A percentile compares a stretch with the other conserved stretches of the same genome.
These are phyloP conservation scores for Chenopodium berlandieri DNA, from an alignment of 148 eudicot species.

Conservation along the genomic window DNA sequence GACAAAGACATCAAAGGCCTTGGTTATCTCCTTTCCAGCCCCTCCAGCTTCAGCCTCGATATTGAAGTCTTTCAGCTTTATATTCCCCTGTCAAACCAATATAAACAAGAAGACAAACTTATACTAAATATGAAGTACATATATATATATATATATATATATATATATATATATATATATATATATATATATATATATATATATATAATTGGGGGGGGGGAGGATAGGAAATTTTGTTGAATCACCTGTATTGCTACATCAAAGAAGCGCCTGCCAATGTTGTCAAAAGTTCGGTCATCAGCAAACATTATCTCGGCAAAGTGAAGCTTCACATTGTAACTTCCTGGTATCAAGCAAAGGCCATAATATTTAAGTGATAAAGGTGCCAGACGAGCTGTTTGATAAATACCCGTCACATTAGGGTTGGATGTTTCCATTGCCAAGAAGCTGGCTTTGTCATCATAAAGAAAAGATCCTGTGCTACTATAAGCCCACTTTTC, in stretches of 20 bases:
- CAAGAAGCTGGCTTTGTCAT: constrained; percentile 27
- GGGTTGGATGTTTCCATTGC: constrained; percentile 30
- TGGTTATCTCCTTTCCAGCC: constrained; percentile 40
- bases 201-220: too few relatives aligned
- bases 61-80: constrained; percentile 51
- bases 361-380: constrained; percentile 69
- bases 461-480: constrained; percentile 50
- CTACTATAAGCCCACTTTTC: constrained; percentile 79
- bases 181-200: too few relatives aligned
- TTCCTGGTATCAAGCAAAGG: constrained; percentile 56
- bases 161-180: too few relatives aligned
- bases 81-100: constrained; percentile 40
- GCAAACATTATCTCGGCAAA: constrained; percentile 64
- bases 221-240: not conserved
- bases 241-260: constrained; percentile 58
- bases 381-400: constrained; percentile 66
- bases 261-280: constrained; percentile 61
- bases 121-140: not conserved
- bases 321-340: constrained; percentile 64
- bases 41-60: constrained; percentile 62
- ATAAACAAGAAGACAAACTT: not conserved
- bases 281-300: constrained; percentile 43
- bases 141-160: too few relatives aligned
- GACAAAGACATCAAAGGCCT: constrained; percentile 42
- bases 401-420: constrained; percentile 42